Base-by-base conservation (phyloP, 495 filamentous ascomycete genomes). In the Xylaria intraflava region DNA sequence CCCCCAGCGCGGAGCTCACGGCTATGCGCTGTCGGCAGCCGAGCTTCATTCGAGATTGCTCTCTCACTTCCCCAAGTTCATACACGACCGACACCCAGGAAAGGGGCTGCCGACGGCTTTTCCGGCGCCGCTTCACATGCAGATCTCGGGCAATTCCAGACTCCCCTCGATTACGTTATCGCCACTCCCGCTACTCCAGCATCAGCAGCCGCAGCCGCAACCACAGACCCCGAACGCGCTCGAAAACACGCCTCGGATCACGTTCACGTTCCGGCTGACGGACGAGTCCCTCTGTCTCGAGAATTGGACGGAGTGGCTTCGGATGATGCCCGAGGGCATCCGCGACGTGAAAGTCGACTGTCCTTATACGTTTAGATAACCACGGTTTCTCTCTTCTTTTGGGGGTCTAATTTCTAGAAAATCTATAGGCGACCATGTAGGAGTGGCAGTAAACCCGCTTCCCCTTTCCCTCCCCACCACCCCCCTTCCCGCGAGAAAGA, bases 261-360 rank as follows among this genome's bases (percentile, higher is more conserved):
- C 64, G 49, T 39, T 77, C n/a, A 70, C 72, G 45, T 70, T 77
- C 61, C 59, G 68, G 26, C 49, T 77, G 39, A 64, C 69, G 6
- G 68, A 73, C 26, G 73, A 73, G 6, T 55, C 59, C 29, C 56
- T 71, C 56, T 69, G 66, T 54, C 44, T 67, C 33, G 74, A 76
- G 31, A 69, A 55, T 49, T 76, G 73, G 74, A 63, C 66, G 47
- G 74, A 77, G 58, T 77, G 73, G 71, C 62, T 77, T 48, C 69
- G 74, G n/a, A 68, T 65, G 54, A 73, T 77, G 70, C 74, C 74
- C 27, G 71, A 70, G 55, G 72, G 70, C n/a, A 68, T 77, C 62
- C 65, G 51, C 56, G 74, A 75, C 41, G 65, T 73, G 24, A 73
- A 70, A 61, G 68, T 75, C 45, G 72, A 77, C 22, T 67, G 72